Percentiles rank a stretch among this genome's conserved stretches.
phyloP scores from a whole-genome alignment of 2,329 filamentous ascomycete species.

The Pleomassaria siparia region DNA sequence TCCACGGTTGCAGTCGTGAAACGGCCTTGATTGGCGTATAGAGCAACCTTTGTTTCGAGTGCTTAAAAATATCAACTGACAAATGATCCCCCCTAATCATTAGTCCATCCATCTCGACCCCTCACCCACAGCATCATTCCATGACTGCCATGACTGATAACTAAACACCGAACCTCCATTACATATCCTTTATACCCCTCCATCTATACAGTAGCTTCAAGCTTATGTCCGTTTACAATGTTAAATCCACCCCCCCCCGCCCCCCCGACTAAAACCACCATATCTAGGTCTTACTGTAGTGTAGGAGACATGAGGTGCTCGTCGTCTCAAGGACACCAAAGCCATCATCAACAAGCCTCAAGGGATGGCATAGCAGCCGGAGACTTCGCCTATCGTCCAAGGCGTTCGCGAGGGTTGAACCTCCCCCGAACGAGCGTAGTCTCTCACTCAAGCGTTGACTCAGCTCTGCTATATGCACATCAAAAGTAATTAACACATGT shows the following conservation, averaged over 20 bases:
- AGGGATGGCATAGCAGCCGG: neutral
- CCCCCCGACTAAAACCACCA: neutral
- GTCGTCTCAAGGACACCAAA: neutral
- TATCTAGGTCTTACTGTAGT: neutral
- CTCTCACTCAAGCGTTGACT: neutral
- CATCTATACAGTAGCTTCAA: slow-evolving; percentile 1
- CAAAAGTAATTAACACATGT: neutral
- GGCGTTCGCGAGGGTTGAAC: slow-evolving; percentile 6
- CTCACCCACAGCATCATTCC: neutral
- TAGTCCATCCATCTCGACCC: neutral
- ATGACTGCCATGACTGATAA: slow-evolving; percentile 4
- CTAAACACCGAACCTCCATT: neutral
- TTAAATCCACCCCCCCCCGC: neutral
- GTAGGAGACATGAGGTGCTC: neutral
- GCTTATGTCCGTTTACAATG: neutral
- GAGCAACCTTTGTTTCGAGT: neutral
- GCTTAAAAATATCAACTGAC: slow-evolving; percentile 11
- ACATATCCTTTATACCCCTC: no score
- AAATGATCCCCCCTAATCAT: slow-evolving; percentile 1
- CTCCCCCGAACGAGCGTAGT: slow-evolving; percentile 1
- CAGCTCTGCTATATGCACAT: slow-evolving; percentile 1
- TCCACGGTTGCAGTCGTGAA: neutral
- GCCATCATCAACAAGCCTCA: neutral
- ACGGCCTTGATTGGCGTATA: neutral
- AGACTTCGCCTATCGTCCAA: slow-evolving; percentile 1